Percentiles rank a stretch among this genome's conserved stretches.
Conservation (phyloP, 1,139 yeast species). For the Pichia sp. region DNA sequence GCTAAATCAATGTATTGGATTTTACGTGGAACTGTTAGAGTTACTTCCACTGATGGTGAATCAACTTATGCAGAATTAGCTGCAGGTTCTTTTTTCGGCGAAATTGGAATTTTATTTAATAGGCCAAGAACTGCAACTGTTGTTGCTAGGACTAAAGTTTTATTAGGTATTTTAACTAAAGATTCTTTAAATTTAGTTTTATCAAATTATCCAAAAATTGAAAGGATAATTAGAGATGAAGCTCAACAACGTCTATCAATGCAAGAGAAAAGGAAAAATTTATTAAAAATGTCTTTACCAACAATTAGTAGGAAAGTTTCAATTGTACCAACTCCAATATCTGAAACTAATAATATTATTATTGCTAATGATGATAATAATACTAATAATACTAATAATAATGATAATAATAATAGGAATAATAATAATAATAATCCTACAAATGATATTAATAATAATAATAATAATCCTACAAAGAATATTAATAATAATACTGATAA, state of each 20-base stretch:
- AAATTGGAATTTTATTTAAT: conserved; percentile 68
- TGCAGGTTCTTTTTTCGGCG: conserved; percentile 71
- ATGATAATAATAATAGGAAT: neutral
- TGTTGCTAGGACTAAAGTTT: conserved; percentile 60
- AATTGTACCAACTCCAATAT: conserved; percentile 5
- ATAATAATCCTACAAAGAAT: neutral
- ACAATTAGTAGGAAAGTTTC: conserved; percentile 12
- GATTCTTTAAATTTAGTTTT: conserved; percentile 56
- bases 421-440: neutral
- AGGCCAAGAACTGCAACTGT: conserved; percentile 77
- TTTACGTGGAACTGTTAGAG: conserved; percentile 64
- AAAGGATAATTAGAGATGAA: conserved; percentile 65
- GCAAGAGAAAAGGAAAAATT: conserved; percentile 52
- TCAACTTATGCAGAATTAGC: conserved; percentile 62
- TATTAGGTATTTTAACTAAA: conserved; percentile 61
- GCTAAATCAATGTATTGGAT: conserved; percentile 81
- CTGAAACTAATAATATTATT: neutral
- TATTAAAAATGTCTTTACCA: conserved; percentile 18
- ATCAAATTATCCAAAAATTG: conserved; percentile 57
- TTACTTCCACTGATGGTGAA: conserved; percentile 72
- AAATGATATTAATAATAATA: neutral
- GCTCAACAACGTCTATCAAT: conserved; percentile 71
- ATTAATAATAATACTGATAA: neutral
- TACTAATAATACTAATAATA: neutral
- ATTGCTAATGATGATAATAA: neutral